Evolutionary conservation across 228 moss, liverwort and hornwort genomes (phyloP).

Genomic region (Sphagnum fallax): DNA sequence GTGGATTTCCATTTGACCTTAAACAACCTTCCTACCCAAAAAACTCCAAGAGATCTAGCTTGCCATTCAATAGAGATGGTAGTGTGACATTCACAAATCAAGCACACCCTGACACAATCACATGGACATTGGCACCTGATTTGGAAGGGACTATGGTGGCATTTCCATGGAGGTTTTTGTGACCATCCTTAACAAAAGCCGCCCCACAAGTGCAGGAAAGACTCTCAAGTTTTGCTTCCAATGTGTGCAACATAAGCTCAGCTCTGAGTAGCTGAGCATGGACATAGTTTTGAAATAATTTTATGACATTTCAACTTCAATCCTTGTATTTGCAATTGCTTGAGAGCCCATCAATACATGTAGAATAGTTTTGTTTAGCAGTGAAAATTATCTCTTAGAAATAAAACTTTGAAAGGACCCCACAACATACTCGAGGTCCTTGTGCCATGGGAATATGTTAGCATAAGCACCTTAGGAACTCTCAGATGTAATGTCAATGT

Average conservation of each 20-base stretch:
- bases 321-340: too few relatives aligned
- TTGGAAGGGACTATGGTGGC: not conserved
- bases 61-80: slow-evolving; percentile 6
- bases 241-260: not conserved
- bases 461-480: too few relatives aligned
- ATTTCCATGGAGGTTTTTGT: slow-evolving; percentile 1
- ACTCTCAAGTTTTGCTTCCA: slow-evolving; percentile 1
- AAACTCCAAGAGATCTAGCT: not conserved
- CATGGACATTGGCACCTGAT: slow-evolving; percentile 1
- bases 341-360: too few relatives aligned
- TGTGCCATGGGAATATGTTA: too few relatives aligned
- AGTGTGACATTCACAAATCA: slow-evolving; percentile 5
- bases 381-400: too few relatives aligned
- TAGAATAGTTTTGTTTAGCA: too few relatives aligned
- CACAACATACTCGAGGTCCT: too few relatives aligned
- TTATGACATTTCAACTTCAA: too few relatives aligned
- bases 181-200: not conserved
- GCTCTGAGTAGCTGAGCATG: too few relatives aligned
- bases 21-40: not conserved
- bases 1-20: slow-evolving; percentile 4
- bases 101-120: slow-evolving; percentile 1
- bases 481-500: too few relatives aligned
- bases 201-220: not conserved
- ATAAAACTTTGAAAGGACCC: too few relatives aligned
- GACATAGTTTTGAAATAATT: too few relatives aligned